Evolutionary conservation across 306 rosid genomes (phyloP).

Genomic region (Mucuna pruriens): DNA sequence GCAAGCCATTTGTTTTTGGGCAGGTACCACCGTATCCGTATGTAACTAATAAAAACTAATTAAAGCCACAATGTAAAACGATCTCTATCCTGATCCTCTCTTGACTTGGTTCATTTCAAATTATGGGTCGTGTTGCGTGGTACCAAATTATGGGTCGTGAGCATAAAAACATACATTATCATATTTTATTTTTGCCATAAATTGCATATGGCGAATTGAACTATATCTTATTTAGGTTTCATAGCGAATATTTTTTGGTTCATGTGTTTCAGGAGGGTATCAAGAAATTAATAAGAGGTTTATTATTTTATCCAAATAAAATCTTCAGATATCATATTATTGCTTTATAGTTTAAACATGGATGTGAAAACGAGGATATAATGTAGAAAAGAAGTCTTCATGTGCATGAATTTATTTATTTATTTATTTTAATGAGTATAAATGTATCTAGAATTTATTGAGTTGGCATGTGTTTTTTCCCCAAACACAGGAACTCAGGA

Average conservation of each 20-base stretch:
- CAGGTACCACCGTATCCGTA: not conserved
- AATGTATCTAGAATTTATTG: not conserved
- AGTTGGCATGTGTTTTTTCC: slow-evolving; percentile 25
- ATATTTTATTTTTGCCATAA: no score
- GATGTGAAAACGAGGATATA: not conserved
- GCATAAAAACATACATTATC: no score
- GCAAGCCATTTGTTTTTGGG: not conserved
- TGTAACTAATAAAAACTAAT: not conserved
- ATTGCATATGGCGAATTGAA: not conserved
- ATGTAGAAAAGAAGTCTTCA: not conserved
- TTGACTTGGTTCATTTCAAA: not conserved
- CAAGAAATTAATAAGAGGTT: not conserved
- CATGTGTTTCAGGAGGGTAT: not conserved
- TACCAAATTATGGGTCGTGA: no score
- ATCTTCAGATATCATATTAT: not conserved
- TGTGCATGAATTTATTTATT: not conserved
- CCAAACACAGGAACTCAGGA: not conserved
- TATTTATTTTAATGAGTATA: not conserved
- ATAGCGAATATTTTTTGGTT: not conserved
- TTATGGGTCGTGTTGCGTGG: not conserved
- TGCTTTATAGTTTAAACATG: not conserved
- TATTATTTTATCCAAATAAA: not conserved
- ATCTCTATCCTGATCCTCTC: not conserved
- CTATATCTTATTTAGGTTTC: not conserved
- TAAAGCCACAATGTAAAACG: not conserved